phyloP scores from a whole-genome alignment of 495 filamentous ascomycete species.

The Aspergillus steynii region DNA sequence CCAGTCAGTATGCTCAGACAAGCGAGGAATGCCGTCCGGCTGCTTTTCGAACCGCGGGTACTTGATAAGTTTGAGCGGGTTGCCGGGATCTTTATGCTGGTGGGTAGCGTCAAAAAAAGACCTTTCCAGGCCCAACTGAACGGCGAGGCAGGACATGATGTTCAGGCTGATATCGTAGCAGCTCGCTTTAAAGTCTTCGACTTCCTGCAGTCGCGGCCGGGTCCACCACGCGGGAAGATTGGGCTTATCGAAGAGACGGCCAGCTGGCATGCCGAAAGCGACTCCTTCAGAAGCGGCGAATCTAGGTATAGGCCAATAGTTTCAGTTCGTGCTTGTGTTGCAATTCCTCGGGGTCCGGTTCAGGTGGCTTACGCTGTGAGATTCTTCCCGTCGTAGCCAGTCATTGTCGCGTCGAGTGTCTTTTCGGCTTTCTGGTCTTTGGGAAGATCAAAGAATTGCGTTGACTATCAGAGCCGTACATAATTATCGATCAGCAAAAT shows the following conservation, averaged over 20 bases:
- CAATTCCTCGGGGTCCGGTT: neutral
- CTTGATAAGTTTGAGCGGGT: neutral
- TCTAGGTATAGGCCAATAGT: no score
- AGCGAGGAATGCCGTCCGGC: neutral
- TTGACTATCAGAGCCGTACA: neutral
- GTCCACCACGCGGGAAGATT: neutral
- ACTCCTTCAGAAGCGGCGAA: neutral
- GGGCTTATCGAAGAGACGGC: neutral
- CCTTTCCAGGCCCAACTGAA: neutral
- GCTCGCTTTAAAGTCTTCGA: neutral
- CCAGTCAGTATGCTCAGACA: neutral
- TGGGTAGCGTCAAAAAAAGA: neutral
- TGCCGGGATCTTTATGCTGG: neutral
- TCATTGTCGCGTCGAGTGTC: neutral
- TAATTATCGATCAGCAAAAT: no score
- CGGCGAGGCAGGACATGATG: neutral
- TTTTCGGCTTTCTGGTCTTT: neutral
- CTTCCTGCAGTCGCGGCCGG: neutral
- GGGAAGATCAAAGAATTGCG: neutral
- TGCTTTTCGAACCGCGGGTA: neutral
- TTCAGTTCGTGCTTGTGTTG: no score
- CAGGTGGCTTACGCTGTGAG: neutral
- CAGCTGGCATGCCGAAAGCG: neutral
- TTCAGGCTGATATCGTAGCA: neutral
- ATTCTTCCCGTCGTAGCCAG: neutral